These are phyloP conservation scores for Debaryomyces sp. DNA, from an alignment of 1,139 yeast species.

Conservation along the genomic window DNA sequence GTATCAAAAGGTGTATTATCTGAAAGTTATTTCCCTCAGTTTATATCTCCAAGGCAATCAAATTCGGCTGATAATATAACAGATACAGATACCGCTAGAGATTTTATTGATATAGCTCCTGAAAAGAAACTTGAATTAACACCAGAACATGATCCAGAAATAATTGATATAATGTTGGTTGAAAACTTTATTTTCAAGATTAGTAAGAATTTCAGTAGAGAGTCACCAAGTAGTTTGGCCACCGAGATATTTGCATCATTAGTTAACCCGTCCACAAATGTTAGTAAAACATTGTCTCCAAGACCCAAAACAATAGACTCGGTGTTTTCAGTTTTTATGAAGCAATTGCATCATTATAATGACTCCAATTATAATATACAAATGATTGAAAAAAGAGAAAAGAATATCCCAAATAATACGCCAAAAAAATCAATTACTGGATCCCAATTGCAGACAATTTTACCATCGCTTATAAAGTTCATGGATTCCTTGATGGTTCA, in stretches of 20 bases:
- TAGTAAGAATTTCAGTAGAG: constrained; percentile 24
- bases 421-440: constrained; percentile 28
- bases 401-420: constrained; percentile 21
- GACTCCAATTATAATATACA: constrained; percentile 33
- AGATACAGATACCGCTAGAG: neutral
- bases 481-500: constrained; percentile 26
- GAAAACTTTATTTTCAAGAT: constrained; percentile 40
- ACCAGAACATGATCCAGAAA: constrained; percentile 5
- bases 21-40: constrained; percentile 14
- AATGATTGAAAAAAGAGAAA: constrained; percentile 15
- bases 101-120: neutral
- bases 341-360: constrained; percentile 38
- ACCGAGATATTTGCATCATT: constrained; percentile 28
- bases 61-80: neutral
- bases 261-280: constrained; percentile 22
- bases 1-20: constrained; percentile 14
- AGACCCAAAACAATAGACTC: constrained; percentile 31
- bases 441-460: constrained; percentile 23
- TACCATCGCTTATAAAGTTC: constrained; percentile 18
- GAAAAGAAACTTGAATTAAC: constrained; percentile 7
- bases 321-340: constrained; percentile 33
- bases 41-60: constrained; percentile 7
- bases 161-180: constrained; percentile 23
- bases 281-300: constrained; percentile 19
- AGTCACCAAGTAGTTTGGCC: constrained; percentile 22